These are phyloP conservation scores for Leucocoprinus leucothites DNA, from an alignment of 768 basidiomycete species.

Conservation along the genomic window DNA sequence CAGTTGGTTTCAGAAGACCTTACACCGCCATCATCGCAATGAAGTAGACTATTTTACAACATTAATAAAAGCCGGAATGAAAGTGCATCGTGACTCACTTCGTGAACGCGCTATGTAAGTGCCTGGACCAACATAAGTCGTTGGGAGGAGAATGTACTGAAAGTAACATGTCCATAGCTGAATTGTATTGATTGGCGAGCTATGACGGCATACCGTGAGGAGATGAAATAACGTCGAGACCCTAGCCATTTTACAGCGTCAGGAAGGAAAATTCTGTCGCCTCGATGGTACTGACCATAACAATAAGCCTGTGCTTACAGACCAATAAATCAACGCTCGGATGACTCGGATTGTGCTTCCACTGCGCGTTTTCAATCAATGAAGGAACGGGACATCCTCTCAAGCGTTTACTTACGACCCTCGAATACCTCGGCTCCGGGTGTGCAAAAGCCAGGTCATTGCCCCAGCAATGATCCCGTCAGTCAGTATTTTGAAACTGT, in stretches of 20 bases:
- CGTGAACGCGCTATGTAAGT: background rate
- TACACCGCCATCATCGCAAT: background rate
- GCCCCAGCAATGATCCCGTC: slow-evolving; percentile 1
- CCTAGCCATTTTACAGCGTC: background rate
- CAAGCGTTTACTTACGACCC: background rate
- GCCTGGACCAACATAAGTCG: background rate
- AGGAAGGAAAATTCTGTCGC: background rate
- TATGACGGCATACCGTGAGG: background rate
- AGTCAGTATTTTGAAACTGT: background rate
- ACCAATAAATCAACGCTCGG: slow-evolving; percentile 2
- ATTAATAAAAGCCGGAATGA: background rate
- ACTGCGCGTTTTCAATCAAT: too few relatives aligned
- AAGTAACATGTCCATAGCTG: background rate
- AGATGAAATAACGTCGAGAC: slow-evolving; percentile 1
- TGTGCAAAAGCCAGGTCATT: slow-evolving; percentile 5
- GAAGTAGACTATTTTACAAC: background rate
- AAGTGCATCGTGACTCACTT: background rate
- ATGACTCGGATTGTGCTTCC: background rate
- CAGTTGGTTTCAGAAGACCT: background rate
- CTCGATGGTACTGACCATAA: slow-evolving; percentile 3
- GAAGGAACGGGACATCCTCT: too few relatives aligned
- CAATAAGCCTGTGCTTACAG: background rate
- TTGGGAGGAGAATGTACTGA: background rate
- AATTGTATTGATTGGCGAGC: background rate
- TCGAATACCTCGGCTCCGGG: background rate